Conservation (phyloP, 768 basidiomycete species). For the Arthromyces matolae region DNA sequence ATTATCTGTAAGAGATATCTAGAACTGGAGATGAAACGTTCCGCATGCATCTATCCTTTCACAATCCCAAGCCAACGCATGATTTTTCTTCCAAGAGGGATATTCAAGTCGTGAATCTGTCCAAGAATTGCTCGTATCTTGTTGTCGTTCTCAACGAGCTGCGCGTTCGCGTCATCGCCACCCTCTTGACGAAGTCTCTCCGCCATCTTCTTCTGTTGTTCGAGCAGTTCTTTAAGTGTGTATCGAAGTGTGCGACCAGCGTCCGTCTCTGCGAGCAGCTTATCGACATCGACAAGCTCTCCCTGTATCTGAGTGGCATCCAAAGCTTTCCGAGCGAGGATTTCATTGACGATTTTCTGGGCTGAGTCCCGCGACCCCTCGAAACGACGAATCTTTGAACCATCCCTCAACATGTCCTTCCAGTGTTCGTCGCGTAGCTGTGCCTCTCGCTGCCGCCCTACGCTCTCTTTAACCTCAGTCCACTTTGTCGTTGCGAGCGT, state of each 20-base stretch:
- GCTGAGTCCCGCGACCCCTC: constrained; percentile 9
- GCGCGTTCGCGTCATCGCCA: constrained; percentile 7
- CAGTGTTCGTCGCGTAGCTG: constrained; percentile 11
- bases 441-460: constrained; percentile 11
- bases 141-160: constrained; percentile 17
- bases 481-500: constrained; percentile 49
- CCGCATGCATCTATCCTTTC: constrained; percentile 2
- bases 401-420: constrained; percentile 12
- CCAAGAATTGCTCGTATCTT: constrained; percentile 20
- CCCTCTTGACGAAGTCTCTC: constrained; percentile 5
- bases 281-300: constrained; percentile 10
- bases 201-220: constrained; percentile 3
- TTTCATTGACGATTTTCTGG: constrained; percentile 5
- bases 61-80: neutral
- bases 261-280: constrained; percentile 8
- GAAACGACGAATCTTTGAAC: constrained; percentile 10
- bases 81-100: constrained; percentile 18
- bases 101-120: constrained; percentile 20
- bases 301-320: constrained; percentile 8
- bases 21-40: constrained; percentile 10
- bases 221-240: constrained; percentile 6
- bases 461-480: constrained; percentile 26
- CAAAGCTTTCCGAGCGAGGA: constrained; percentile 8
- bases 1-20: too few relatives aligned
- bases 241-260: constrained; percentile 6